These are phyloP conservation scores for Anthoceros angustus DNA, from an alignment of 225 moss, liverwort and hornwort species.

Conservation along the genomic window DNA sequence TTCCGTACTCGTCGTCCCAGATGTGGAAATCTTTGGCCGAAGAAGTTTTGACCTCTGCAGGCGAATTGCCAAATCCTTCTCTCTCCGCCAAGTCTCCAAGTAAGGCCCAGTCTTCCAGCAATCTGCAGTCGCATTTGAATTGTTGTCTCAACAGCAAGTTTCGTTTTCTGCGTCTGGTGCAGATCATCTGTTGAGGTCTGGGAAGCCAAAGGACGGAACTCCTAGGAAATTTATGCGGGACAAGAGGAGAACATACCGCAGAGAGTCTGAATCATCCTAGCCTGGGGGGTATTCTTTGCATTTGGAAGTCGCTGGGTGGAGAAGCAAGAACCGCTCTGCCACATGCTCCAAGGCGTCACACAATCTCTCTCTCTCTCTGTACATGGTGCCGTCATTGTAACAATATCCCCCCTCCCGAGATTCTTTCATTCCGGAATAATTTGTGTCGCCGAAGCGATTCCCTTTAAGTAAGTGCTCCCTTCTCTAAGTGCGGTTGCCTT, in stretches of 20 bases:
- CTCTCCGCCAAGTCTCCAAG: neutral
- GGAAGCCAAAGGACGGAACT: neutral
- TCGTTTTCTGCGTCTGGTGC: neutral
- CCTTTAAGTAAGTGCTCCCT: too few species aligned
- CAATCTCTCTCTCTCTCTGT: too few species aligned
- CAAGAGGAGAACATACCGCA: neutral
- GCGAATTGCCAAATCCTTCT: conserved; percentile 8
- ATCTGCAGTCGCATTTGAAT: neutral
- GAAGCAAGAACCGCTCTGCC: neutral
- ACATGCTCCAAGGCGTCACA: too few species aligned
- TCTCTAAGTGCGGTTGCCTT: too few species aligned
- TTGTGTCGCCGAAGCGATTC: too few species aligned
- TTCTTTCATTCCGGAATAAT: too few species aligned
- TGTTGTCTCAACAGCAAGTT: neutral
- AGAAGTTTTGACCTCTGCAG: conserved; percentile 35
- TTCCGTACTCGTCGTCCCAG: conserved; percentile 46
- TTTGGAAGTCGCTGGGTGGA: neutral
- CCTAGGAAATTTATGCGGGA: conserved; percentile 3
- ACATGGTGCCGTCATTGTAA: too few species aligned
- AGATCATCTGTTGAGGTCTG: neutral
- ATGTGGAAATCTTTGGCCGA: conserved; percentile 75
- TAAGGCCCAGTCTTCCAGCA: neutral
- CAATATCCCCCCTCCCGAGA: too few species aligned
- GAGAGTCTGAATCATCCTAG: neutral
- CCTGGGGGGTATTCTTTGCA: neutral